Percentiles rank a stretch among this genome's conserved stretches.
Evolutionary conservation across 805 yeast species (phyloP).

Genomic region (Yarrowia porcina): DNA sequence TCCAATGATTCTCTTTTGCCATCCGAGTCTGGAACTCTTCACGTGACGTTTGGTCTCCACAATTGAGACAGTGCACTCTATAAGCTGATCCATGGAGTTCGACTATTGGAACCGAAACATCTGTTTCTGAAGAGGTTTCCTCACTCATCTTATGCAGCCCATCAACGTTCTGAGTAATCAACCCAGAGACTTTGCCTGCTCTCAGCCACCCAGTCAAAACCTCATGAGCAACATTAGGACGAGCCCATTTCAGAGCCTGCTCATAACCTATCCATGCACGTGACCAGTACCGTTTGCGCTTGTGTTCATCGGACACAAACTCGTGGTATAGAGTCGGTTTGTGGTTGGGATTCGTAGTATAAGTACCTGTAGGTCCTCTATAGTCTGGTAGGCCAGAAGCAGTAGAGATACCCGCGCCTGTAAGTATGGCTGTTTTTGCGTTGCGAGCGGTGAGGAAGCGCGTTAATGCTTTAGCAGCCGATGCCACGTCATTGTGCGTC

Average conservation of each 20-base stretch:
- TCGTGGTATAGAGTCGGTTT: slow-evolving; percentile 20
- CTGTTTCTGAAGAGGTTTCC: too few relatives aligned
- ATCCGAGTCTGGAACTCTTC: neutral
- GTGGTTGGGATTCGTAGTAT: slow-evolving; percentile 19
- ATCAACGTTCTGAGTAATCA: slow-evolving; percentile 20
- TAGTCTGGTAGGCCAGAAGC: slow-evolving; percentile 92
- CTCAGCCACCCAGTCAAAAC: neutral
- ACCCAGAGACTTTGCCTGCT: neutral
- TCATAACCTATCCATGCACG: slow-evolving; percentile 22
- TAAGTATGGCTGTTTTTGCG: slow-evolving; percentile 33
- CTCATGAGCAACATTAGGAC: slow-evolving; percentile 8
- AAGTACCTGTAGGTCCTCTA: slow-evolving; percentile 16
- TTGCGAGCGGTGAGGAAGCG: neutral
- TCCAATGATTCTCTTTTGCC: neutral
- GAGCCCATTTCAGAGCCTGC: slow-evolving; percentile 7
- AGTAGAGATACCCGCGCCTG: slow-evolving; percentile 95
- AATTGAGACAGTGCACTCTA: neutral
- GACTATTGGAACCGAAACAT: too few relatives aligned
- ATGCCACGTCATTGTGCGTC: neutral
- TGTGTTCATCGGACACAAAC: neutral
- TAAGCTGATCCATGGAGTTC: slow-evolving; percentile 22
- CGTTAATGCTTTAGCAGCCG: neutral
- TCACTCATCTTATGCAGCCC: slow-evolving; percentile 1
- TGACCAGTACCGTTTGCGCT: slow-evolving; percentile 24
- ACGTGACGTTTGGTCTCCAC: neutral